Evolutionary conservation across 257 asterid species (phyloP), one percentile per base, ranked within the genome.

Genomic region (Datura wrightii): DNA sequence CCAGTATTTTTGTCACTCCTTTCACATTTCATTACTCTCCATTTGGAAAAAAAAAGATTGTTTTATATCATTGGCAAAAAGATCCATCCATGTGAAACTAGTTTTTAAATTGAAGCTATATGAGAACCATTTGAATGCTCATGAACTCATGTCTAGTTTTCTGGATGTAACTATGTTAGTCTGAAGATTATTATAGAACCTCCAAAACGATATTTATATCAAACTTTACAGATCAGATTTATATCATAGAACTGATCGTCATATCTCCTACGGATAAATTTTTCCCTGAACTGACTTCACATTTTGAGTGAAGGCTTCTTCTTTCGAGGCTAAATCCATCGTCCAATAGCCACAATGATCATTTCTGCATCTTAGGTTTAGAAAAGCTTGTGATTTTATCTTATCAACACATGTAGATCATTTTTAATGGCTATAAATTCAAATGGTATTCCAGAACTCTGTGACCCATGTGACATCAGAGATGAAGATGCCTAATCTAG

Each of bases 31-130:
- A 74, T 74, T 46, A 46, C 39, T 10, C 56, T 24, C 41, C 58
- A 24, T 48, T 74, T 74, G 1, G 19, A 19, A 52, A 72, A 24
- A 44, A 74, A 14, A 11, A 13, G 80, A 72, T 46, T 19, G 58
- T 72, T 46, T 24, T 46, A 16, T 44, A 19, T 72, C 81, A 50
- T 50, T 74, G 62, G 59, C 62, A 31, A 55, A 67, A 50, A 76
- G 62, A 76, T 50, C 42, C 42, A 74, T 74, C 81, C 37, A 74
- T 24, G 19, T 74, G 81, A 74, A 48, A 48, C 81, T 74, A 74
- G 81, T 74, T 24, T 76, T 34, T 46, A 50, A 10, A 72, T 46
- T 19, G 19, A 72, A 72, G n/a, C 58, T 72, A 2, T 46, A 72
- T 5, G 80, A 46, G 59, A 72, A 46, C 19, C 59, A 48, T 46